A percentile compares a stretch with the other conserved stretches of the same genome.
phyloP scores from a whole-genome alignment of 2,329 filamentous ascomycete species.

The Colletotrichum tabaci region DNA sequence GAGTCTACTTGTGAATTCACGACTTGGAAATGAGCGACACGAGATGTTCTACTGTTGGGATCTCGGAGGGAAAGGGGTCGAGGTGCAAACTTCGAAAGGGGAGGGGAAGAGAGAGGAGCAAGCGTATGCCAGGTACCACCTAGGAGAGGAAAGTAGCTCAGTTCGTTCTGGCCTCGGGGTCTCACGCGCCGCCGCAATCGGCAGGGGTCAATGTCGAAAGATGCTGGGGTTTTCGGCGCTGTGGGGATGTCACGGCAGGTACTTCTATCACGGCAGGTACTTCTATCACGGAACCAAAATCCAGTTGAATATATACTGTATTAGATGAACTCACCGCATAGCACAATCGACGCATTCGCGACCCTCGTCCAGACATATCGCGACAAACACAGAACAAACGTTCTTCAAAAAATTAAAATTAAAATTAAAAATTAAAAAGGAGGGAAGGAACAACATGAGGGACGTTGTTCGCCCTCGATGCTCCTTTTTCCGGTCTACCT shows the following conservation, averaged over 20 bases:
- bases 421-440: too few species aligned
- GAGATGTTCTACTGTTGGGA: slow-evolving; percentile 33
- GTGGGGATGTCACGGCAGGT: not conserved
- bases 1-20: slow-evolving; percentile 18
- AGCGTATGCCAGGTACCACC: not conserved
- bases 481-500: slow-evolving; percentile 30
- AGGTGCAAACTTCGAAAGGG: slow-evolving; percentile 15
- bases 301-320: not conserved
- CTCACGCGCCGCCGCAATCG: not conserved
- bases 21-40: slow-evolving; percentile 35
- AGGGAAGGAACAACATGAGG: too few species aligned
- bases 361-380: too few species aligned
- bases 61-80: slow-evolving; percentile 12
- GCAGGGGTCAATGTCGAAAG: slow-evolving; percentile 6
- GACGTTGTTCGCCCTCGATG: not conserved
- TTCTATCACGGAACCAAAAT: not conserved
- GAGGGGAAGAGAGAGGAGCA: slow-evolving; percentile 18
- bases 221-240: slow-evolving; percentile 6
- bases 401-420: too few species aligned
- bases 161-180: not conserved
- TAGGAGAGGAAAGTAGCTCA: slow-evolving; percentile 21
- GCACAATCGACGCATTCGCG: not conserved
- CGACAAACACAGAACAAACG: not conserved
- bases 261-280: not conserved
- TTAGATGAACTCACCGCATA: not conserved